Conservation (phyloP, 2,329 filamentous ascomycete genomes). For the Aureobasidium sp. region DNA sequence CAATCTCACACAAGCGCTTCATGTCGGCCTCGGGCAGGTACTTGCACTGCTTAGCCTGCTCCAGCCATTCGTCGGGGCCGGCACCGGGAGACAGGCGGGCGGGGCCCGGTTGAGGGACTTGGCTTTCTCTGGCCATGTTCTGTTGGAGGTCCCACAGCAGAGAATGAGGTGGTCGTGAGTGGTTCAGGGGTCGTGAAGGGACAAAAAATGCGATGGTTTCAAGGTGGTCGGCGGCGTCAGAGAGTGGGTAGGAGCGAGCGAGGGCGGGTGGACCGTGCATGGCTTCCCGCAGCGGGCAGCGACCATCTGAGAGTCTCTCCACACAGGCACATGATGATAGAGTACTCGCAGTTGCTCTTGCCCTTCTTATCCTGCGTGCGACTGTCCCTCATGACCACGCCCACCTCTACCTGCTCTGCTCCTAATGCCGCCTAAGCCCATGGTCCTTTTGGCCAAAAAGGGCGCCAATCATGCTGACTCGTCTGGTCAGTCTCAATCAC, state of each 20-base stretch:
- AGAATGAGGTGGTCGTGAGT: neutral
- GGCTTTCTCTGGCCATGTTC: conserved; percentile 43
- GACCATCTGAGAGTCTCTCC: neutral
- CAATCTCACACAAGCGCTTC: conserved; percentile 98
- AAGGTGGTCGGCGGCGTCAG: neutral
- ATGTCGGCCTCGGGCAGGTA: conserved; percentile 93
- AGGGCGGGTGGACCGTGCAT: conserved; percentile 1
- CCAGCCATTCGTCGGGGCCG: conserved; percentile 90
- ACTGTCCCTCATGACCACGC: conserved; percentile 1
- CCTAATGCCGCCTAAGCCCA: conserved; percentile 14
- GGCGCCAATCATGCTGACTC: neutral
- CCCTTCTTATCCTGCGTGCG: neutral
- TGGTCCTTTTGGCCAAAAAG: conserved; percentile 14
- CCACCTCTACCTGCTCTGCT: neutral
- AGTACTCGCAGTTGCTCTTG: neutral
- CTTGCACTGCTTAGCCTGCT: conserved; percentile 93
- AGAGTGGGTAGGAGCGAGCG: neutral
- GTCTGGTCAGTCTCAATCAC: neutral
- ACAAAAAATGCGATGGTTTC: neutral
- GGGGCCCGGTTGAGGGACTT: conserved; percentile 82
- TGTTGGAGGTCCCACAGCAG: neutral
- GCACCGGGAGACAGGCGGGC: conserved; percentile 77
- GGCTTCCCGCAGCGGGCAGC: neutral
- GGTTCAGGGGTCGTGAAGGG: neutral
- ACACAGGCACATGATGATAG: neutral